Base-by-base conservation (phyloP, 2,329 filamentous ascomycete species). In the Dothistroma pini region DNA sequence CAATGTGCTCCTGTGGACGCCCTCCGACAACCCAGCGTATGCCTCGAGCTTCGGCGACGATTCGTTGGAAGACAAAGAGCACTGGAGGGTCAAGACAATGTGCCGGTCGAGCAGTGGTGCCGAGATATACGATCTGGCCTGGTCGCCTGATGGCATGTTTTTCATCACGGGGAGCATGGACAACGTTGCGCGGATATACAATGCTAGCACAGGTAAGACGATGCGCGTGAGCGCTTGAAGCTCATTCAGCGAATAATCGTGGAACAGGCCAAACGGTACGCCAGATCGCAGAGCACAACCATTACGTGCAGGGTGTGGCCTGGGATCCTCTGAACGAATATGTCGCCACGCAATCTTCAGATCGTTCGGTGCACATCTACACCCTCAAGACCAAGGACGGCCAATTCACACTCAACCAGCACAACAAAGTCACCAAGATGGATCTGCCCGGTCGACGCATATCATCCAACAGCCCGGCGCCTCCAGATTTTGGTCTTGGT, bases 111-210 rank as follows among this genome's bases (percentile, higher is more conserved):
- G 90, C 64, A 72, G 63, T 35, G 93, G 93, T 38, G 91, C 93
- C 11, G 95, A 99, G 76, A 97, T 99, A 68, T 99, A 99, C 78
- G 95, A 99, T 76, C 80, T 99, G 60, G 95, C 95, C 55, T 99
- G 95, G 96, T 97, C 95, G 54, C 96, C 96, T n/a, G 95, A 99
- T 76, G 92, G 90, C 44, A 81, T 88, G 44, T 95, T 96, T 79
- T 96, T 99, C 80, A 97, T 99, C 70, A 97, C 96, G 25, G 95
- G 95, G 44, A 97, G 95, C 78, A 97, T 99, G 93, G 95, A 99
- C 79, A 99, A 99, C 75, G 89, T 97, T 74, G 93, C 95, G 61
- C 86, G 93, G 62, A 97, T 99, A 70, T 97, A 97, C 81, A 97
- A 96, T 76, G 90, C 93, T 59, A 89, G 90, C 66, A 95, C 90